These are phyloP conservation scores for Lachnellula cervina DNA, from an alignment of 2,329 filamentous ascomycete genomes.

Conservation along the genomic window DNA sequence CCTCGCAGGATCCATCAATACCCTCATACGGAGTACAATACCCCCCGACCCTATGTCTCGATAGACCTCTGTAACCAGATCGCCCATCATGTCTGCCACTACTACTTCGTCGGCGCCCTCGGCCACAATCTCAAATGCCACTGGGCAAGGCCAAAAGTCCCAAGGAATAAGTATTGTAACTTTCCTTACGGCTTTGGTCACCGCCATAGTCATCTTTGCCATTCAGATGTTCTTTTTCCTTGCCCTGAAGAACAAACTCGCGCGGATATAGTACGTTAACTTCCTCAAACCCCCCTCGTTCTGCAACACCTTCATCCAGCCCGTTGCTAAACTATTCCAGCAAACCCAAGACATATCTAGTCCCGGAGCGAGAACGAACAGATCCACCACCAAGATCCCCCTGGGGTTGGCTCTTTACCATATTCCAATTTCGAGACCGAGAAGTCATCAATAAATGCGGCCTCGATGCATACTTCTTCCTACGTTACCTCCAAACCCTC, in stretches of 20 bases:
- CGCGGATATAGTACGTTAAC: slow-evolving; percentile 70
- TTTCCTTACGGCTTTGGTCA: slow-evolving; percentile 30
- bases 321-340: slow-evolving; percentile 37
- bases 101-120: neutral
- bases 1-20: neutral
- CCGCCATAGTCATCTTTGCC: slow-evolving; percentile 29
- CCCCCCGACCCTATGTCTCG: neutral
- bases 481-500: slow-evolving; percentile 81
- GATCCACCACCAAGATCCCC: slow-evolving; percentile 60
- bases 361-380: slow-evolving; percentile 78
- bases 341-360: slow-evolving; percentile 79
- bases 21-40: neutral
- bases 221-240: slow-evolving; percentile 65
- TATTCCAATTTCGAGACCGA: slow-evolving; percentile 66
- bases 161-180: slow-evolving; percentile 30
- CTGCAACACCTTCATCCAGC: too few relatives aligned
- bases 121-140: neutral
- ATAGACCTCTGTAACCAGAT: neutral
- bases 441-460: slow-evolving; percentile 94
- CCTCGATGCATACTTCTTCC: slow-evolving; percentile 94
- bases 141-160: slow-evolving; percentile 20
- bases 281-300: neutral
- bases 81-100: neutral
- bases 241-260: slow-evolving; percentile 70
- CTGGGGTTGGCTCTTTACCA: slow-evolving; percentile 45